Evolutionary conservation across 129 eudicot genomes (phyloP).

Genomic region (Flaveria sonorensis): DNA sequence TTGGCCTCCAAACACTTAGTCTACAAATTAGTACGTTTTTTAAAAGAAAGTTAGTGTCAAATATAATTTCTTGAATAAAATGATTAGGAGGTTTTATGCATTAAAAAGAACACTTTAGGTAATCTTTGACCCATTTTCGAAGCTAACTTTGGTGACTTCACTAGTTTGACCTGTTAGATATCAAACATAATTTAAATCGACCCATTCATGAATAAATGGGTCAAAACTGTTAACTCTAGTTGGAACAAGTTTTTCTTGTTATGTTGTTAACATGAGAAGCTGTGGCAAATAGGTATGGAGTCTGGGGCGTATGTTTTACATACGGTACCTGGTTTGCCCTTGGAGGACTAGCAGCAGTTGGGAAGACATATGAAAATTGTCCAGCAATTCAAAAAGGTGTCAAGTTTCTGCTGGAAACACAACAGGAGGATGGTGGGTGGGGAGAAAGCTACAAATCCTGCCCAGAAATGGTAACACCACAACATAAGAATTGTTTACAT

Average conservation of each 20-base stretch:
- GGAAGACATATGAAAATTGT: constrained; percentile 65
- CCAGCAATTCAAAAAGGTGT: constrained; percentile 58
- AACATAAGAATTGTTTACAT: not conserved
- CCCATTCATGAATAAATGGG: not conserved
- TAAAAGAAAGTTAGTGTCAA: not conserved
- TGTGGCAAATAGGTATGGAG: constrained; percentile 64
- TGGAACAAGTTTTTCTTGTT: not conserved
- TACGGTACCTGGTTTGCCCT: constrained; percentile 90
- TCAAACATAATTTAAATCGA: not conserved
- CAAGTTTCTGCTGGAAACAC: constrained; percentile 54
- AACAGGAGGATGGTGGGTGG: constrained; percentile 85
- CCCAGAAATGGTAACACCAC: constrained; percentile 65
- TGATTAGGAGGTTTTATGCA: not conserved
- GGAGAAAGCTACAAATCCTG: constrained; percentile 94
- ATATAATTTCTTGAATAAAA: not conserved
- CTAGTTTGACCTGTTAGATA: not conserved
- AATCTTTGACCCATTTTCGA: not conserved
- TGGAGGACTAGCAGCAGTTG: constrained; percentile 66
- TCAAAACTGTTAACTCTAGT: not conserved
- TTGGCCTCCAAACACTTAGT: not conserved
- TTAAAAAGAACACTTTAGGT: not conserved
- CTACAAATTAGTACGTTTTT: not conserved
- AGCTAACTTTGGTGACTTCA: not conserved
- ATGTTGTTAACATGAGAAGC: constrained; percentile 10
- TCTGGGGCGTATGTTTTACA: constrained; percentile 85